Conservation (phyloP, 108 stramenopile species). For the Chaetoceros muelleri region DNA sequence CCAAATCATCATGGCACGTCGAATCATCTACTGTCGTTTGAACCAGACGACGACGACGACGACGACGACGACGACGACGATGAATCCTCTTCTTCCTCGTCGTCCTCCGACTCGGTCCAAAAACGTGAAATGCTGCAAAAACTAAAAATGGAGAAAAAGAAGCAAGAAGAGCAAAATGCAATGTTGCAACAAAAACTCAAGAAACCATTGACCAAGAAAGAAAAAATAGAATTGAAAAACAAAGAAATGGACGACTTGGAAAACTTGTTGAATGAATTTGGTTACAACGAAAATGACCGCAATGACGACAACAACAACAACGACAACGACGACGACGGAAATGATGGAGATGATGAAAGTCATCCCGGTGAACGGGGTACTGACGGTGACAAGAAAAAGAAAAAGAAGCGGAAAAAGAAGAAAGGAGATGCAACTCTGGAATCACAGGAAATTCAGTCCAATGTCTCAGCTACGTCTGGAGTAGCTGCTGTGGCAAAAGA, state of each 20-base stretch:
- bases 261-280: conserved; percentile 13
- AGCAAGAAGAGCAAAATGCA: neutral
- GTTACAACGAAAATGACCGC: neutral
- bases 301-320: too few relatives aligned
- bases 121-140: neutral
- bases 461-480: too few relatives aligned
- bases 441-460: too few relatives aligned
- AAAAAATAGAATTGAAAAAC: conserved; percentile 9
- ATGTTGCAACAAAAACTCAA: conserved; percentile 1
- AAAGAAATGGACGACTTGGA: conserved; percentile 14
- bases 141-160: neutral
- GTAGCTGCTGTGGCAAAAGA: too few relatives aligned
- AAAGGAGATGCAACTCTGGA: neutral
- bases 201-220: conserved; percentile 9
- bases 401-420: conserved; percentile 5
- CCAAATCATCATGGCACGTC: too few relatives aligned
- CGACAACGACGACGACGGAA: neutral
- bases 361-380: neutral
- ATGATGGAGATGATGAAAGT: conserved; percentile 1
- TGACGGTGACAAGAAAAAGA: neutral
- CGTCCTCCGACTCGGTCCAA: neutral
- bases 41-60: too few relatives aligned
- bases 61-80: too few relatives aligned
- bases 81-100: too few relatives aligned
- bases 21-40: too few relatives aligned